phyloP scores from a whole-genome alignment of 1,284 basidiomycete genomes.

The Ustilago trichophora region DNA sequence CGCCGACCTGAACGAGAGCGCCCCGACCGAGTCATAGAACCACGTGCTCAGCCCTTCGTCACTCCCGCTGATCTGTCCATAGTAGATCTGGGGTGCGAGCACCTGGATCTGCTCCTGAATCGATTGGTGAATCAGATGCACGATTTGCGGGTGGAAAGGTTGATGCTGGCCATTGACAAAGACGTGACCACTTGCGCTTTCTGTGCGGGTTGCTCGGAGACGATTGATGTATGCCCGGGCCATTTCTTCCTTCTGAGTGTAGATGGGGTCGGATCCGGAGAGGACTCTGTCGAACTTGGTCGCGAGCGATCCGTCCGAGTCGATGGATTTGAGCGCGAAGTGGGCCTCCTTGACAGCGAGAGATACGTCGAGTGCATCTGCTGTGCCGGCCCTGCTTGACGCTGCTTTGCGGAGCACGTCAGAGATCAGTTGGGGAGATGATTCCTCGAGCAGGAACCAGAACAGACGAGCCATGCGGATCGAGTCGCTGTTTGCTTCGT shows the following conservation, averaged over 20 bases:
- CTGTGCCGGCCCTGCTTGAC: constrained; percentile 6
- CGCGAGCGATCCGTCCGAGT: constrained; percentile 7
- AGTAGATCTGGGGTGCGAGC: constrained; percentile 72
- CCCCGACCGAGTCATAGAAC: constrained; percentile 87
- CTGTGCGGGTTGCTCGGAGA: constrained; percentile 27
- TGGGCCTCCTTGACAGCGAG: constrained; percentile 41
- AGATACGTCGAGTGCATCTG: constrained; percentile 19
- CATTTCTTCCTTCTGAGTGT: constrained; percentile 14
- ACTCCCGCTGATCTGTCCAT: constrained; percentile 73
- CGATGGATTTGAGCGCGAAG: constrained; percentile 21
- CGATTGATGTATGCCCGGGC: constrained; percentile 40
- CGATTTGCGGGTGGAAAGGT: constrained; percentile 74
- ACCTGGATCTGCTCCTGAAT: constrained; percentile 46
- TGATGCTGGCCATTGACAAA: constrained; percentile 90
- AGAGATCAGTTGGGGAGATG: constrained; percentile 17
- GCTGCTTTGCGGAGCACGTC: constrained; percentile 40
- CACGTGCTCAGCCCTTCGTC: constrained; percentile 73
- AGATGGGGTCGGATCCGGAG: constrained; percentile 3
- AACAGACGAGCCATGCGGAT: constrained; percentile 47
- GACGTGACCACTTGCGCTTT: constrained; percentile 65
- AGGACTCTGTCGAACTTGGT: constrained; percentile 12
- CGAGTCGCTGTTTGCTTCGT: constrained; percentile 15
- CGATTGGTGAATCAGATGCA: constrained; percentile 38
- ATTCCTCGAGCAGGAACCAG: constrained; percentile 48
- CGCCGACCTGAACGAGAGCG: constrained; percentile 76